Evolutionary conservation across 2,329 filamentous ascomycete genomes (phyloP), one percentile per base, ranked within the genome.

Genomic region (Ophiostoma tasmaniense): DNA sequence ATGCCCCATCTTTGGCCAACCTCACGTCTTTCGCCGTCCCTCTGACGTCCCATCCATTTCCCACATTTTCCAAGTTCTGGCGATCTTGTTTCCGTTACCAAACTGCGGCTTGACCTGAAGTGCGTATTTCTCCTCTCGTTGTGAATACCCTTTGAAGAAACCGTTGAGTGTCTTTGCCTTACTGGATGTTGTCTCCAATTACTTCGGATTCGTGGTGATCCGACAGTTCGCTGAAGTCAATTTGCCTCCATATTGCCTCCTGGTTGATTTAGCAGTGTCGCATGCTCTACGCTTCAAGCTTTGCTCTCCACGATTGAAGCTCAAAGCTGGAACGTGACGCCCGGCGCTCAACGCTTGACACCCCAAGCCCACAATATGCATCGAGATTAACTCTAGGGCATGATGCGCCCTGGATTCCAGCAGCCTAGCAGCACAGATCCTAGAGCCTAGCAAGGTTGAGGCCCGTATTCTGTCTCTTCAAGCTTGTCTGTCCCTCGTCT

Each of bases 21-120:
- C 42, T 66, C 39, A 52, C 28, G 14, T 52, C 64, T 45, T 13
- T n/a, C 42, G 22, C 11, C 25, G 22, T 28, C 25, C 14, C 39
- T 50, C 14, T 66, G 64, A 66, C 64, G 64, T 66, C 64, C 14
- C 64, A 66, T 66, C 64, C 37, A 20, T 66, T 66, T 50, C 64
- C 64, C 64, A 66, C 39, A 33, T 66, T 52, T 66, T 37, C 64
- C 64, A 66, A 66, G 22, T 66, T 66, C 42, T 66, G 64, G 39
- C 39, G 64, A 66, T 45, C 25, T 45, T 28, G 39, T 33, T 65
- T 52, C 42, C 39, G 30, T 66, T 33, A 45, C 33, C 64, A 25
- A 30, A 50, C 17, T 50, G 39, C 17, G 42, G 39, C 20, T 37
- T 37, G 5, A 25, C 10, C 13, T 30, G 55, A 30, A 30, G 55